These are phyloP conservation scores for Pyrenopolyporus hunteri DNA, from an alignment of 495 filamentous ascomycete genomes.

Conservation along the genomic window DNA sequence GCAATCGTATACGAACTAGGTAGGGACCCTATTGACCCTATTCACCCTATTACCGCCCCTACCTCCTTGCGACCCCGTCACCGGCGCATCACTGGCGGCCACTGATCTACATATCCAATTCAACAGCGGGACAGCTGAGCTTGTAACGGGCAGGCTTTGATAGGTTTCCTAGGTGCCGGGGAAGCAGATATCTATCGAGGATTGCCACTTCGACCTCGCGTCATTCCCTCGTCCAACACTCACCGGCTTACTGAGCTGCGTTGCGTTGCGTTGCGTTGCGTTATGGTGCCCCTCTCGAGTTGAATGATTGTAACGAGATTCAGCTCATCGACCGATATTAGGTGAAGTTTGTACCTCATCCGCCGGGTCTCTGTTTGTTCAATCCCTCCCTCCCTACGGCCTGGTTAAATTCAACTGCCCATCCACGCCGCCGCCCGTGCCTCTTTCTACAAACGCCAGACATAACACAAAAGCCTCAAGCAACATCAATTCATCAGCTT, in stretches of 20 bases:
- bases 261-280: background rate
- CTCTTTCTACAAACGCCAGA: background rate
- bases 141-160: conserved; percentile 5
- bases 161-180: conserved; percentile 1
- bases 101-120: conserved; percentile 25
- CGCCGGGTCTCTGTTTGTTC: background rate
- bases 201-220: conserved; percentile 18
- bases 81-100: conserved; percentile 18
- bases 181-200: conserved; percentile 15
- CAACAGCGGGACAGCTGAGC: background rate
- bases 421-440: background rate
- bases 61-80: conserved; percentile 2
- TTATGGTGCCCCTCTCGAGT: background rate
- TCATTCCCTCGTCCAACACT: conserved; percentile 10
- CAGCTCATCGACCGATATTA: background rate
- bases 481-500: background rate
- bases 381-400: background rate
- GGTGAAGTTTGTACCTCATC: background rate
- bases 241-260: background rate
- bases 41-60: conserved; percentile 13
- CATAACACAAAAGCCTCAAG: background rate
- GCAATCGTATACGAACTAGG: conserved; percentile 13
- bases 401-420: background rate
- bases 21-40: conserved; percentile 11
- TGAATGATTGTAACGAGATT: background rate